Evolutionary conservation across 805 yeast genomes (phyloP), one percentile per base, ranked within the genome.

Genomic region (Starmerella gropengiesseri): DNA sequence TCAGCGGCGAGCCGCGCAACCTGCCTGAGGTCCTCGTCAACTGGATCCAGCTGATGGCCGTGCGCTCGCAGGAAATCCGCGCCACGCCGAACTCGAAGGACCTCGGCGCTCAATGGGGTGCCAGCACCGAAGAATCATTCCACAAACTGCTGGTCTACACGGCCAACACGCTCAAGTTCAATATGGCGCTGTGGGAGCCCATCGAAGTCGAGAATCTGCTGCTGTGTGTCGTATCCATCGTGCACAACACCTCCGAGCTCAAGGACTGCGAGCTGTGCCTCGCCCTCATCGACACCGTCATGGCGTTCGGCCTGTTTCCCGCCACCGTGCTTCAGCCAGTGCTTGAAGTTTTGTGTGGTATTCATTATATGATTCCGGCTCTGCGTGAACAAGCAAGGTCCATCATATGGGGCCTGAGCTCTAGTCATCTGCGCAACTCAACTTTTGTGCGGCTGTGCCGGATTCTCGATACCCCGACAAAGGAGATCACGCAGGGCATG

Each of bases 231-330:
- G 62, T 68, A 2, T 56, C 60, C 12, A 57, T 74, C 14, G 64
- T 72, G 4, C 51, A 62, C 6, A 59, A 55, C 19, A 69, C 77
- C 3, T 59, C 69, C 0, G 64, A 67, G 26, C 45, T 46, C 4
- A 46, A 47, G 0, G 65, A 73, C 8, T 49, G 70, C 18, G 55
- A 55, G n/a, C 54, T 59, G 6, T 62, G 72, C 28, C 54, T 73
- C 8, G 60, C 58, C 3, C 46, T 72, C n/a, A 48, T 77, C 7
- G 66, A 68, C 33, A 59, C 72, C 0, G 59, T 70, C 5, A 60
- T 71, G 35, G 55, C 66, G 1, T 71, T 63, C 49, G 77, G 78
- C 1, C 53, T 59, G 21, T 50, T 77, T 3, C 80, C 81, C 0
- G 45, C 58, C 7, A 48, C 58, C 1, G 55, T 57, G n/a, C 56